These are phyloP conservation scores for Bromus sterilis DNA, from an alignment of 176 grass and related monocot genomes.

Conservation along the genomic window DNA sequence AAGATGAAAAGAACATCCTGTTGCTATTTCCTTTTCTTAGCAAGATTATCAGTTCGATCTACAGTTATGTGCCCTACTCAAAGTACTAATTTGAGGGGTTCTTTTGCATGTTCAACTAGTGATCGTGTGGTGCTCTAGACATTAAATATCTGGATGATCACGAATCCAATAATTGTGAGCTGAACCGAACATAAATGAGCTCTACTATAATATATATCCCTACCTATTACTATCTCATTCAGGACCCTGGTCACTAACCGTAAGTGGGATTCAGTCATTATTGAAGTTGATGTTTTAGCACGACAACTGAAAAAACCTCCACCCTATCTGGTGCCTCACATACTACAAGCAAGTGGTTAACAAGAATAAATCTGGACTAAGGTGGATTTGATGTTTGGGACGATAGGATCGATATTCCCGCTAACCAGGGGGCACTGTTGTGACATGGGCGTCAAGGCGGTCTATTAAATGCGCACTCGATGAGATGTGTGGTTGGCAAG, in stretches of 20 bases:
- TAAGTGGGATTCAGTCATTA: not conserved
- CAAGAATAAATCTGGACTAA: constrained; percentile 14
- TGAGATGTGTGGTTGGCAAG: not conserved
- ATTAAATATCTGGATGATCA: constrained; percentile 27
- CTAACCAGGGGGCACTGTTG: not conserved
- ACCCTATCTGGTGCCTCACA: not conserved
- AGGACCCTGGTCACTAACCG: not conserved
- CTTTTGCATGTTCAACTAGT: not conserved
- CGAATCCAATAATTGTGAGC: constrained; percentile 9
- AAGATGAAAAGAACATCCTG: not conserved
- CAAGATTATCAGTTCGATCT: not conserved
- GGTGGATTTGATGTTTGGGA: constrained; percentile 1
- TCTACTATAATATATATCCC: constrained; percentile 8
- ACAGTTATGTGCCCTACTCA: not conserved
- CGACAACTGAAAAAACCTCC: not conserved
- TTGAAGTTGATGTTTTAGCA: not conserved
- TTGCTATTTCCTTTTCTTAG: not conserved
- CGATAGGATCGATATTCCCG: not conserved
- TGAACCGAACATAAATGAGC: not conserved
- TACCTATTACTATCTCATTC: not conserved
- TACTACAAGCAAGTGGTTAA: constrained; percentile 5
- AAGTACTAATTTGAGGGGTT: not conserved
- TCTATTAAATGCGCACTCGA: not conserved
- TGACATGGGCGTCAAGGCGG: not conserved
- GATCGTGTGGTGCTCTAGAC: not conserved